Base-by-base conservation (phyloP, 495 filamentous ascomycete species). In the Tuber borchii region DNA sequence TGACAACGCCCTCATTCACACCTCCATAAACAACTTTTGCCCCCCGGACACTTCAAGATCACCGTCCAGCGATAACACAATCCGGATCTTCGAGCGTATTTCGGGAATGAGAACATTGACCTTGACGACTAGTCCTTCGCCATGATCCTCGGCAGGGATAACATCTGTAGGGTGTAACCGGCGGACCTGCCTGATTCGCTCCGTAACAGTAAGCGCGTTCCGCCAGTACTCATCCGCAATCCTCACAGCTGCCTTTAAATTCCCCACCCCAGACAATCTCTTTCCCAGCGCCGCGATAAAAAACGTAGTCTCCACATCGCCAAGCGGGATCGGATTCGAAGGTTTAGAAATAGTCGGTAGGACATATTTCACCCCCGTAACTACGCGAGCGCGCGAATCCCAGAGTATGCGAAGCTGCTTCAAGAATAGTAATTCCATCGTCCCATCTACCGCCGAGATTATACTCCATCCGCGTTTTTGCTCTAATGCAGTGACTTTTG, bases 401-500 rank as follows among this genome's bases (percentile, higher is more conserved):
- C 73, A 81, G 14, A n/a, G 75, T 42, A 77, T 75, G 70, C 71
- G 75, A 45, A 98, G 88, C 73, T 95, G 90, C 48, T 87, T 86
- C 77, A 87, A 85, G 85, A 96, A 97, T n/a, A 88, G 89, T 88
- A 97, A 91, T 9, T 91, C 91, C 48, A 97, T 82, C 7, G 85
- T 86, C 2, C 88, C 89, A 20, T 87, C 88, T 12, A 89, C 86
- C 17, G 90, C 90, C 0, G 89, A 89, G 74, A 90, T 87, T 72
- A 95, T 90, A 6, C 85, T 87, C 96, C 96, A 99, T 74, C 93
- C 93, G 77, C 90, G 87, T 44, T 88, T 83, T 65, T 85, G 84
- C 83, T 97, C 93, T 16, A 98, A 85, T 0, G 84, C 83, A 40
- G 90, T 86, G 31, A 93, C 91, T 71, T 72, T 73, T 14, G 19